Evolutionary conservation across 352 stramenopile species (phyloP), one percentile per base, ranked within the genome.

Genomic region (Phytophthora niederhauseri): DNA sequence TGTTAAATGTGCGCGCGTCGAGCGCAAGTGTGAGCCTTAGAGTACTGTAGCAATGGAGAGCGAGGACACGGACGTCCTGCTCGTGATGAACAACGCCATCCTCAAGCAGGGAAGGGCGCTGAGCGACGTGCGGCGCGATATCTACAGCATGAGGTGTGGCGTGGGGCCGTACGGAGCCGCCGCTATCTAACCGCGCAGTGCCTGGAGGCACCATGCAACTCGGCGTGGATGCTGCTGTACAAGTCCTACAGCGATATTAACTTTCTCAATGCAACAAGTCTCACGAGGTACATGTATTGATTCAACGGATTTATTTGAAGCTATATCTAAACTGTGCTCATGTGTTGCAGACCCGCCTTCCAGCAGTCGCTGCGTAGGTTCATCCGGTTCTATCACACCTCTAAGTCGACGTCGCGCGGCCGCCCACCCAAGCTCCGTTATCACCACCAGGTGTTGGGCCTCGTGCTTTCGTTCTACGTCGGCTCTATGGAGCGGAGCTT

Each of bases 211-310:
- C 38, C 38, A 19, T 46, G 12, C 38, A 46, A 46, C 38, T 46
- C 38, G 38, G 38, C 38, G 38, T 46, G 38, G 38, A 46, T 46
- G 38, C 11, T 46, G 38, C 38, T 19, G 38, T 46, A 19, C 38
- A 46, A 46, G 38, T 46, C 38, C 38, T 0, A 2, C 11, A 46
- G 38, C 11, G 11, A 46, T 46, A 19, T 46, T 12, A 46, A 46
- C 38, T 46, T 46, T 14, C 38, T 46, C 17, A 46, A 46, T 12
- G 17, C 38, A 46, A 46, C 38, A 46, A 46, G 12, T 46, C 4
- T 38, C 31, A 38, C 31, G 31, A 38, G 31, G 31, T 38, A 46
- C 38, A 46, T 46, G 38, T 46, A 46, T 46, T 46, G 38, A 46
- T 8, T 20, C 0, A 46, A 0, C 38, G n/a, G n/a, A n/a, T n/a